Conservation (phyloP, 345 rosid genomes). For the Populus euphratica region DNA sequence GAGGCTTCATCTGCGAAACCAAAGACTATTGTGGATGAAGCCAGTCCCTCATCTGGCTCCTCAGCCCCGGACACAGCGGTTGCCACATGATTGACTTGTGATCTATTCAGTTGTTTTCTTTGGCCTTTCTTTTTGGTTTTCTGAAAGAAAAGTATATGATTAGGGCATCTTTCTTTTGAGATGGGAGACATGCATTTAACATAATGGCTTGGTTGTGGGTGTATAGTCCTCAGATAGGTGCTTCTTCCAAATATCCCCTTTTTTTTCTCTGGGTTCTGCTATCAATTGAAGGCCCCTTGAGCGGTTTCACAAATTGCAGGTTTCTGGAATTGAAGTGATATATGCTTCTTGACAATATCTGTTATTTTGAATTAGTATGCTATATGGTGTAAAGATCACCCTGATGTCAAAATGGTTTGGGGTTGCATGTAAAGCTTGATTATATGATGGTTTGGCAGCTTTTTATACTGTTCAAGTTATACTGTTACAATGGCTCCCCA, state of each 20-base stretch:
- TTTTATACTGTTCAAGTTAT: background rate
- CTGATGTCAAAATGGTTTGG: background rate
- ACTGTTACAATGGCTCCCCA: too few relatives aligned
- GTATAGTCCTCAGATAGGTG: conserved; percentile 37
- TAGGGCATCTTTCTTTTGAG: conserved; percentile 22
- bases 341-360: background rate
- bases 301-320: conserved; percentile 12
- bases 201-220: conserved; percentile 16
- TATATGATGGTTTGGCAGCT: background rate
- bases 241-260: conserved; percentile 17
- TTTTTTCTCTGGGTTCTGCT: conserved; percentile 7
- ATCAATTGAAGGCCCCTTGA: conserved; percentile 19
- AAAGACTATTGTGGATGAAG: conserved; percentile 52
- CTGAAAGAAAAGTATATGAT: conserved; percentile 32
- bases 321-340: conserved; percentile 5
- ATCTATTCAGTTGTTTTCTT: conserved; percentile 9
- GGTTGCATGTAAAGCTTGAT: conserved; percentile 9
- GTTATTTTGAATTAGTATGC: background rate
- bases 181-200: conserved; percentile 17
- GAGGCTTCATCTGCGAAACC: conserved; percentile 38
- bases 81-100: conserved; percentile 27
- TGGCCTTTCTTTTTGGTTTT: conserved; percentile 1
- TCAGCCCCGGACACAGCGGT: conserved; percentile 20
- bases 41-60: conserved; percentile 44
- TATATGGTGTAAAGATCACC: conserved; percentile 1